phyloP scores from a whole-genome alignment of 1,284 basidiomycete genomes.

The Ustilago bromivora region DNA sequence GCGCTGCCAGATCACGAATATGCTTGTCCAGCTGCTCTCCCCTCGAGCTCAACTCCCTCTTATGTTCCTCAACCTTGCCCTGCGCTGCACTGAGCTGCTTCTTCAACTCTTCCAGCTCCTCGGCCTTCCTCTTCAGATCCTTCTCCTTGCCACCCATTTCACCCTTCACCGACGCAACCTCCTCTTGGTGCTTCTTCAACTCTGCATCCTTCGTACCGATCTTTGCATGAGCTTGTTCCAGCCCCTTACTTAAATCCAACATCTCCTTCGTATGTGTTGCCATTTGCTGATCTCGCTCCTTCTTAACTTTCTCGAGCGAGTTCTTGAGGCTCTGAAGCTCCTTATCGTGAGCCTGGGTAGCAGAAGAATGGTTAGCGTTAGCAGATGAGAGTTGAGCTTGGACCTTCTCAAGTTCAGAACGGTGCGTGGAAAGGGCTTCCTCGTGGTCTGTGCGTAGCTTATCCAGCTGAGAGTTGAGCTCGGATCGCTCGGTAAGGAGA shows the following conservation, averaged over 20 bases:
- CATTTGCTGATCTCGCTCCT: slow-evolving; percentile 40
- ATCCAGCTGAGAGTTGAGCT: slow-evolving; percentile 20
- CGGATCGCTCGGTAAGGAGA: slow-evolving; percentile 11
- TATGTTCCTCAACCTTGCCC: slow-evolving; percentile 12
- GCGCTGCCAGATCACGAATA: slow-evolving; percentile 9
- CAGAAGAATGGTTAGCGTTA: slow-evolving; percentile 6
- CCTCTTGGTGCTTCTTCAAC: slow-evolving; percentile 12
- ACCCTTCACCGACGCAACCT: slow-evolving; percentile 9
- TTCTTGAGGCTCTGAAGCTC: slow-evolving; percentile 25
- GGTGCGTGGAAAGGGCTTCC: slow-evolving; percentile 13
- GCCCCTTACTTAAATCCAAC: slow-evolving; percentile 33
- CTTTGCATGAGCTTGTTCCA: slow-evolving; percentile 24
- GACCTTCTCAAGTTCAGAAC: slow-evolving; percentile 14
- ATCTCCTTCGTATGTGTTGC: slow-evolving; percentile 36
- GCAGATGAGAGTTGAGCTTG: slow-evolving; percentile 11
- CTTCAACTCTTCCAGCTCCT: slow-evolving; percentile 7
- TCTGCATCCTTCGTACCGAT: slow-evolving; percentile 24
- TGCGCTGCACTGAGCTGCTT: slow-evolving; percentile 13
- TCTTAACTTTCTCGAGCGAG: slow-evolving; percentile 27
- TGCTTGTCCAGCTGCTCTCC: slow-evolving; percentile 8
- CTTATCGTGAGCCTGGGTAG: slow-evolving; percentile 15
- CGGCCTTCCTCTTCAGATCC: neutral
- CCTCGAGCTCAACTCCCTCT: neutral
- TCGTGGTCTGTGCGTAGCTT: slow-evolving; percentile 24
- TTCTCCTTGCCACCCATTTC: neutral